Conservation (phyloP, 805 yeast species). For the Candida piceae region DNA sequence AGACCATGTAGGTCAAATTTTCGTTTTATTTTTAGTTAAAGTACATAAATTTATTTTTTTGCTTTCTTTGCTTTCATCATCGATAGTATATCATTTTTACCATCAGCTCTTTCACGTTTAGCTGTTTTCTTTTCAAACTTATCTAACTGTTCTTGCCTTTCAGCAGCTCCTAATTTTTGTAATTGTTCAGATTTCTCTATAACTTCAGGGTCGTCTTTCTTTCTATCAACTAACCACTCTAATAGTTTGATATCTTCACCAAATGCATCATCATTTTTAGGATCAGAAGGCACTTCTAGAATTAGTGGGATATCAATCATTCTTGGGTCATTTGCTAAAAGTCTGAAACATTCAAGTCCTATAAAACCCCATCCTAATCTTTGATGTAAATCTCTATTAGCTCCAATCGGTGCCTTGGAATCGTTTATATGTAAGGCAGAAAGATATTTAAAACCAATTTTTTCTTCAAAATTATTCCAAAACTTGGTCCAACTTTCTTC, state of each 20-base stretch:
- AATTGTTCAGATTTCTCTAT: conserved; percentile 43
- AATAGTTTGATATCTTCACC: conserved; percentile 79
- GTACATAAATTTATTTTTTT: conserved; percentile 5
- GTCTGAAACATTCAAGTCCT: conserved; percentile 79
- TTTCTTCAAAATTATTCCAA: conserved; percentile 70
- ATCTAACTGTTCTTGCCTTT: conserved; percentile 62
- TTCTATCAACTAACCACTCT: conserved; percentile 70
- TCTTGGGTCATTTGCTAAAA: conserved; percentile 63
- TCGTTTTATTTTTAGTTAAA: background rate
- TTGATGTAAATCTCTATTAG: conserved; percentile 89
- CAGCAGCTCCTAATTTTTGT: conserved; percentile 56
- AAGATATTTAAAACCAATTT: conserved; percentile 70
- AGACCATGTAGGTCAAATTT: too few species aligned
- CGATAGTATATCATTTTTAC: conserved; percentile 18
- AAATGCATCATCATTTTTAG: conserved; percentile 57
- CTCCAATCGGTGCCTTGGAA: conserved; percentile 88
- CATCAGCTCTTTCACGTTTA: conserved; percentile 20
- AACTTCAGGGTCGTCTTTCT: conserved; percentile 50
- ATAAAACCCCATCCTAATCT: conserved; percentile 83
- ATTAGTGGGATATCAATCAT: conserved; percentile 70
- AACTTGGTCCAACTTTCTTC: conserved; percentile 55
- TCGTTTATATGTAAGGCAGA: conserved; percentile 87
- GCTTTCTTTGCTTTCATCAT: conserved; percentile 21
- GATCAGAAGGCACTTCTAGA: conserved; percentile 74
- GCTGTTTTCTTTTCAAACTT: conserved; percentile 56